These are phyloP conservation scores for Debaryomyces robertsiae DNA, from an alignment of 1,139 yeast genomes.

Conservation along the genomic window DNA sequence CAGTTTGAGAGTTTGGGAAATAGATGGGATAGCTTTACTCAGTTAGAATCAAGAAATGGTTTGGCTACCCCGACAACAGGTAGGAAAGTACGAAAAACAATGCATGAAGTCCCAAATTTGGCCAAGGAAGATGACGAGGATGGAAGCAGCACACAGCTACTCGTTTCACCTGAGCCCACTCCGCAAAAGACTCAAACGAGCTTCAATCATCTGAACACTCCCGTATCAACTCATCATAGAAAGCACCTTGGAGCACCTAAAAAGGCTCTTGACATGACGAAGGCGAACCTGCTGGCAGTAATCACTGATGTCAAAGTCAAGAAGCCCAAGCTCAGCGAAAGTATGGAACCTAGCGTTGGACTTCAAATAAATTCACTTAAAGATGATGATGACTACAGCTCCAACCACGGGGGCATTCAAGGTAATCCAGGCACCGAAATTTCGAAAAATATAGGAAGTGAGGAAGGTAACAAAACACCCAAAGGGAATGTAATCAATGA, in stretches of 20 bases:
- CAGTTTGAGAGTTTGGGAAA: not conserved
- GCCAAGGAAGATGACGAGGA: not conserved
- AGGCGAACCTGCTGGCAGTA: not conserved
- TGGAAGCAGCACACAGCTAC: not conserved
- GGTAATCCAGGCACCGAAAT: not conserved
- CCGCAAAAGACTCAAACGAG: not conserved
- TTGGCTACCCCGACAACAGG: conserved; percentile 4
- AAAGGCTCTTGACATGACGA: not conserved
- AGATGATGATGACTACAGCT: not conserved
- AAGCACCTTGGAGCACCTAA: not conserved
- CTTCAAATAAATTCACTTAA: not conserved
- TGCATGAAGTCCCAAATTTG: not conserved
- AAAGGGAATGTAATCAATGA: conserved; percentile 38
- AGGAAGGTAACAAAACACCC: conserved; percentile 28
- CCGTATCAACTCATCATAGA: not conserved
- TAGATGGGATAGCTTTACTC: not conserved
- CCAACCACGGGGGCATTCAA: not conserved
- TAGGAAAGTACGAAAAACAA: not conserved
- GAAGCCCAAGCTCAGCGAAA: not conserved
- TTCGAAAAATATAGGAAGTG: not conserved
- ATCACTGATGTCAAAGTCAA: not conserved
- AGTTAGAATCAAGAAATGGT: not conserved
- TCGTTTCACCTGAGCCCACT: not conserved
- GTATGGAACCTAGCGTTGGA: not conserved
- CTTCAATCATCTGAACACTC: not conserved